phyloP scores from a whole-genome alignment of 148 eudicot genomes.

The Spergularia marina region DNA sequence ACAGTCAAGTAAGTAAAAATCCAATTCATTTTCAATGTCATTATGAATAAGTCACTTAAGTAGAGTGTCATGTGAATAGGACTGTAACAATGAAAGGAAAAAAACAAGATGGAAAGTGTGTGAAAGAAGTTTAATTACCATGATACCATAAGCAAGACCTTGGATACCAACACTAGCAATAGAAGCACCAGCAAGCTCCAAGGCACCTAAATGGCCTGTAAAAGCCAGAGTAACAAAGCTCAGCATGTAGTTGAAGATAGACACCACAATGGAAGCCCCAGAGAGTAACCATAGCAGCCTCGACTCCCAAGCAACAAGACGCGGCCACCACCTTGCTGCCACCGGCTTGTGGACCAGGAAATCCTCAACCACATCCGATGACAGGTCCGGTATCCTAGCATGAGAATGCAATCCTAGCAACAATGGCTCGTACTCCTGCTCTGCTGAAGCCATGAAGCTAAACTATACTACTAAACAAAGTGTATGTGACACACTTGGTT shows the following conservation, averaged over 20 bases:
- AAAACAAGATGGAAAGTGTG: constrained; percentile 21
- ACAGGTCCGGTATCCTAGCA: constrained; percentile 34
- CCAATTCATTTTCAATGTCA: no score
- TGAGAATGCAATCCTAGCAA: constrained; percentile 47
- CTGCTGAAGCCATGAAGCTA: neutral
- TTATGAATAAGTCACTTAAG: no score
- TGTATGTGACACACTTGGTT: no score
- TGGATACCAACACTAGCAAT: constrained; percentile 49
- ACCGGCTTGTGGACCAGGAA: constrained; percentile 43
- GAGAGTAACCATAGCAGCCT: constrained; percentile 55
- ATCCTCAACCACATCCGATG: constrained; percentile 41
- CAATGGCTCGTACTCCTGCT: constrained; percentile 35
- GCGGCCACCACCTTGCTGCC: constrained; percentile 40
- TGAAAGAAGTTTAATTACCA: constrained; percentile 24
- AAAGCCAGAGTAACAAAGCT: constrained; percentile 44
- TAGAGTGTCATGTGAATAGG: no score
- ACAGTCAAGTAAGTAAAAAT: no score
- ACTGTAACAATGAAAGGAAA: constrained; percentile 25
- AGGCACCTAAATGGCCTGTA: constrained; percentile 41
- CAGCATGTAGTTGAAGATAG: constrained; percentile 58
- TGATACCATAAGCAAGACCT: constrained; percentile 48
- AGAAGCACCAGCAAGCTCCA: constrained; percentile 49
- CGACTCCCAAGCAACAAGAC: constrained; percentile 54
- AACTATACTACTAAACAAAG: neutral
- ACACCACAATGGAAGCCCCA: constrained; percentile 52